Evolutionary conservation across 192 early-diverging fungal genomes (phyloP), one percentile per base, ranked within the genome.

Genomic region (Linderina pennispora): DNA sequence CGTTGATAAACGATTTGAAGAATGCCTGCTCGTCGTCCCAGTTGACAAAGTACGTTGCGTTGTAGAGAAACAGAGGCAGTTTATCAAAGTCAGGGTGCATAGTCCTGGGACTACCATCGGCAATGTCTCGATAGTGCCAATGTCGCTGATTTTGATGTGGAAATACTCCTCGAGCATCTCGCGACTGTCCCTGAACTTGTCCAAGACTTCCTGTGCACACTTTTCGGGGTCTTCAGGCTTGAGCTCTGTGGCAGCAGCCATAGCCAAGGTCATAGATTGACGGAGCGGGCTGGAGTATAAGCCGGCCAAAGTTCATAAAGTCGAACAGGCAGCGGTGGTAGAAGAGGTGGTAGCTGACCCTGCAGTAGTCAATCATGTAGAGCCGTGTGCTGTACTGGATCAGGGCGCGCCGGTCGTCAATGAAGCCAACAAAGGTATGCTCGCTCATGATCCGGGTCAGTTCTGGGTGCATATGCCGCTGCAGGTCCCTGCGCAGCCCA

Each of bases 81-180:
- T 97, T 97, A 40, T 84, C 79, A 28, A 91, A 69, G 53, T 86
- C 82, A 3, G 95, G 94, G 9, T n/a, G 66, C 57, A 65, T 94
- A 98, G 18, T 81, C 86, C n/a, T 16, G 74, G 62, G 14, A 98
- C 45, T 35, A 98, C 20, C 74, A 96, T 76, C 0, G 95, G 95
- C 21, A 98, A 50, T 0, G 82, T 65, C 15, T 66, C 46, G 3
- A 94, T 45, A 7, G 79, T 45, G 2, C 92, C 87, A 9, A 68
- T 58, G 8, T 79, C 79, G 16, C 53, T 76, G 22, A 98, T 57
- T 10, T 43, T 75, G 5, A 98, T 72, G 8, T 82, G 80, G 59
- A 93, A 98, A 58, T 96, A 97, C 46, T 97, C 92, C 11, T 75
- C 67, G 4, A 98, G 74, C 92, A 98, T 93, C 21, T 86, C 83